Percentiles rank a stretch among this genome's conserved stretches.
phyloP scores from a whole-genome alignment of 2,329 filamentous ascomycete species.

The Ascochyta viciae-villosae region DNA sequence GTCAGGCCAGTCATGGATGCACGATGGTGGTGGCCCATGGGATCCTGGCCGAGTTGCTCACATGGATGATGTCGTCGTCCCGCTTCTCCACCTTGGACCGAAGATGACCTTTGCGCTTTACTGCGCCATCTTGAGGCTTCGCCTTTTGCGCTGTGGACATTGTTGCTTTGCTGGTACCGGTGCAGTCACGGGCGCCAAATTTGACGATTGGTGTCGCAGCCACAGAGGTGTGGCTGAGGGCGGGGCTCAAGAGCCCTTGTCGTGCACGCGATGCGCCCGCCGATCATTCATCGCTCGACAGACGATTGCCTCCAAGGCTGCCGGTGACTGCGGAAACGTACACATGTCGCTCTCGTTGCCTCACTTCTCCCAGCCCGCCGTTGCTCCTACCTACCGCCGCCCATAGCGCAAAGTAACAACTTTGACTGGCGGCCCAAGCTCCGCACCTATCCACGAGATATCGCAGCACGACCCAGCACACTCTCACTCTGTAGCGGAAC shows the following conservation, averaged over 20 bases:
- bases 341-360: constrained; percentile 21
- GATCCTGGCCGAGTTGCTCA: constrained; percentile 42
- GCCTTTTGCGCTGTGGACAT: constrained; percentile 22
- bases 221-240: constrained; percentile 26
- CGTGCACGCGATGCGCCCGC: constrained; percentile 20
- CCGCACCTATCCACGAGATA: constrained; percentile 15
- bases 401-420: constrained; percentile 15
- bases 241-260: constrained; percentile 32
- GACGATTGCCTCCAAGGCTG: constrained; percentile 17
- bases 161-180: constrained; percentile 5
- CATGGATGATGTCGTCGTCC: constrained; percentile 65
- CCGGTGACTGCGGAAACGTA: constrained; percentile 12
- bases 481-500: background rate
- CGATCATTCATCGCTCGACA: constrained; percentile 15
- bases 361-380: constrained; percentile 2
- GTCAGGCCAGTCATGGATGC: constrained; percentile 48
- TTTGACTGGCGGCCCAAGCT: constrained; percentile 27
- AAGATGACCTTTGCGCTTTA: constrained; percentile 22
- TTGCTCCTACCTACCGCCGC: constrained; percentile 14
- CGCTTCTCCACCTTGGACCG: constrained; percentile 40
- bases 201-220: constrained; percentile 21
- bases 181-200: constrained; percentile 11
- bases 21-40: background rate
- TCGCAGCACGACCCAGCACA: constrained; percentile 6
- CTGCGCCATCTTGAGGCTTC: constrained; percentile 19